These are phyloP conservation scores for Aspergillus viridinutans DNA, from an alignment of 2,329 filamentous ascomycete genomes.

Conservation along the genomic window DNA sequence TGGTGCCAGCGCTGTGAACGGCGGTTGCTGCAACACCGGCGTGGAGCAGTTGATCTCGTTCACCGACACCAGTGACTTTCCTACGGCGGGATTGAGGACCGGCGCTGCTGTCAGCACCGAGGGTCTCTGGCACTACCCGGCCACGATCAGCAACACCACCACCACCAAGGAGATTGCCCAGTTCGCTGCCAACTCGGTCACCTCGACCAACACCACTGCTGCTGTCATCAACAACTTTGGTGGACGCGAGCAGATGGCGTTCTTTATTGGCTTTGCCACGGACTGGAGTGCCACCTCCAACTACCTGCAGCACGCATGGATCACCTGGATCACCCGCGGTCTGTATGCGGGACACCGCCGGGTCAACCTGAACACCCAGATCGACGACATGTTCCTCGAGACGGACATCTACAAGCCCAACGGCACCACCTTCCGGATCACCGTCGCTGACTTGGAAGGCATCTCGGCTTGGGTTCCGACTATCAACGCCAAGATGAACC, in stretches of 20 bases:
- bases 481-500: conserved; percentile 44
- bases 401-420: conserved; percentile 48
- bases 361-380: conserved; percentile 53
- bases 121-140: conserved; percentile 58
- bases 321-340: conserved; percentile 59
- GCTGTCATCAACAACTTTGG: conserved; percentile 58
- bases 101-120: conserved; percentile 47
- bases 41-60: conserved; percentile 53
- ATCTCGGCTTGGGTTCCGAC: conserved; percentile 42
- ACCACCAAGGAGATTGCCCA: conserved; percentile 54
- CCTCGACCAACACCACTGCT: conserved; percentile 43
- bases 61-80: conserved; percentile 51
- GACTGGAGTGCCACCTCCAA: conserved; percentile 53
- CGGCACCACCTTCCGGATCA: conserved; percentile 49
- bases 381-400: conserved; percentile 60
- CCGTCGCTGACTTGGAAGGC: conserved; percentile 44
- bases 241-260: conserved; percentile 58
- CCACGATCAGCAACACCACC: conserved; percentile 50
- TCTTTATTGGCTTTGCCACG: conserved; percentile 54
- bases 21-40: conserved; percentile 46
- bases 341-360: conserved; percentile 54
- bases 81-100: conserved; percentile 52
- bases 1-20: conserved; percentile 39
- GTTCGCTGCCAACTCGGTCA: conserved; percentile 46
- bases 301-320: conserved; percentile 59